These are phyloP conservation scores for Orbilia oligospora DNA, from an alignment of 2,329 filamentous ascomycete species.

Conservation along the genomic window DNA sequence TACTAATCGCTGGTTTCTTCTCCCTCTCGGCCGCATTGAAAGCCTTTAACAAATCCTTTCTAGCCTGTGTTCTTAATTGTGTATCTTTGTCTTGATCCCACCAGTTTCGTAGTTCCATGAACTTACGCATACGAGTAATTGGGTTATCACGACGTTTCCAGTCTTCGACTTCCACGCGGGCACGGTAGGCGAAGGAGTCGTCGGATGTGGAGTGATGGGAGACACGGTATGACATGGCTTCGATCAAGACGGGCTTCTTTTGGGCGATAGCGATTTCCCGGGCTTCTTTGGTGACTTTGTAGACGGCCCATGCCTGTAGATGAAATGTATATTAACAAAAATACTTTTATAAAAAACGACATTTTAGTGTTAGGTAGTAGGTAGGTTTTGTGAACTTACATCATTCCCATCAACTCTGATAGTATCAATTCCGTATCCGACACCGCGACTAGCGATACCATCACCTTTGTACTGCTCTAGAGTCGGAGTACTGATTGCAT, in stretches of 20 bases:
- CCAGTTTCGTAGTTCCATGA: slow-evolving; percentile 83
- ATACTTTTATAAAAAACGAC: not conserved
- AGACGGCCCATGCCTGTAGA: slow-evolving; percentile 81
- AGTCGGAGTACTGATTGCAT: slow-evolving; percentile 89
- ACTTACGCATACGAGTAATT: slow-evolving; percentile 84
- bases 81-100: slow-evolving; percentile 91
- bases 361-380: not conserved
- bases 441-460: slow-evolving; percentile 86
- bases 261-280: slow-evolving; percentile 82
- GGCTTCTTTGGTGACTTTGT: slow-evolving; percentile 83
- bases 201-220: slow-evolving; percentile 97
- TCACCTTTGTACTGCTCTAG: slow-evolving; percentile 92
- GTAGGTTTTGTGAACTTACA: slow-evolving; percentile 60
- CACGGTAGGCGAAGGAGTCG: slow-evolving; percentile 96
- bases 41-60: slow-evolving; percentile 84
- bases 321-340: not conserved
- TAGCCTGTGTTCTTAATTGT: slow-evolving; percentile 75
- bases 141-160: slow-evolving; percentile 94
- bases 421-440: slow-evolving; percentile 94
- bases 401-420: slow-evolving; percentile 95
- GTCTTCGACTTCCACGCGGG: slow-evolving; percentile 91
- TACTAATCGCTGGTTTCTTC: slow-evolving; percentile 80
- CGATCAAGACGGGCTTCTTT: slow-evolving; percentile 78
- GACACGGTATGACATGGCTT: slow-evolving; percentile 98
- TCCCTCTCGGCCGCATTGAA: slow-evolving; percentile 87